A percentile compares a stretch with the other conserved stretches of the same genome.
These are phyloP conservation scores for Primulina tabacum DNA, from an alignment of 257 asterid genomes.

Conservation along the genomic window DNA sequence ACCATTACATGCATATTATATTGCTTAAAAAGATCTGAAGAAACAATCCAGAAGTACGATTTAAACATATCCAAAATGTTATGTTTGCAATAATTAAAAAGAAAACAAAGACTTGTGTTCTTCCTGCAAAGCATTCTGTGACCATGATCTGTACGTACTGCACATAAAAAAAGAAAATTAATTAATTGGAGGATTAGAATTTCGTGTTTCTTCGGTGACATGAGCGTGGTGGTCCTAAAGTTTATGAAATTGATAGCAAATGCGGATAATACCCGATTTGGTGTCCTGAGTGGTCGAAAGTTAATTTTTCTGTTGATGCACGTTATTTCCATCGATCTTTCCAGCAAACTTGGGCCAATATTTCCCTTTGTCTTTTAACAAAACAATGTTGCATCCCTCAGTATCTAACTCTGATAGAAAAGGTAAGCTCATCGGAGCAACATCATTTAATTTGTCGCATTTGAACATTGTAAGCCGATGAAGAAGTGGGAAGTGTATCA, in stretches of 20 bases:
- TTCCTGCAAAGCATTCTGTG: background rate
- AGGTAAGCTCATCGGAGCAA: conserved; percentile 31
- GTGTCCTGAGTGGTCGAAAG: conserved; percentile 12
- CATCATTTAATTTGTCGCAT: conserved; percentile 34
- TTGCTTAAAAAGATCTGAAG: no score
- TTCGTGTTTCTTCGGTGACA: background rate
- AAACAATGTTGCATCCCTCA: conserved; percentile 29
- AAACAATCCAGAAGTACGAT: no score
- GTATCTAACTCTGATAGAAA: conserved; percentile 30
- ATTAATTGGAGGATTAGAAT: conserved; percentile 16
- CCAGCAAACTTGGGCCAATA: no score
- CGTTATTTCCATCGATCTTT: no score
- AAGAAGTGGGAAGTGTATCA: conserved; percentile 31
- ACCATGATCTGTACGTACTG: background rate
- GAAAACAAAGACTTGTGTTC: background rate
- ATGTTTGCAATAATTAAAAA: no score
- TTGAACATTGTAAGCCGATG: conserved; percentile 34
- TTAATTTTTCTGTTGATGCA: conserved; percentile 19
- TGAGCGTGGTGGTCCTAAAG: background rate
- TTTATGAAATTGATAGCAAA: background rate
- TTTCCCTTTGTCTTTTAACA: conserved; percentile 17
- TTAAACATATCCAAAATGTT: no score
- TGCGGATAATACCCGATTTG: conserved; percentile 1
- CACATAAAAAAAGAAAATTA: background rate
- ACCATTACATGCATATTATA: no score